phyloP scores from a whole-genome alignment of 2,329 filamentous ascomycete genomes.

The Cladophialophora yegresii region DNA sequence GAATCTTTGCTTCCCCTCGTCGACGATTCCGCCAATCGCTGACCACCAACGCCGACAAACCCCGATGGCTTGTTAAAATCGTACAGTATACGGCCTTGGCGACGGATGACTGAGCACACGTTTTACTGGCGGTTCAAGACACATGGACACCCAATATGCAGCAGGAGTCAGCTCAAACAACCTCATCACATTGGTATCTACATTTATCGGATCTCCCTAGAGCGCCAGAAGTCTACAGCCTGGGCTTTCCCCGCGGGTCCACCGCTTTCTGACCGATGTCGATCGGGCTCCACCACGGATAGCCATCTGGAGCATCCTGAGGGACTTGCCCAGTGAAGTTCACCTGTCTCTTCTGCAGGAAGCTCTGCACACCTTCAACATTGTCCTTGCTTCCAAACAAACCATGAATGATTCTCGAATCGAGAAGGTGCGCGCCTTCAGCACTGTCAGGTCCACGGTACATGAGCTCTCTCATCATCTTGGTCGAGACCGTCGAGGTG shows the following conservation, averaged over 20 bases:
- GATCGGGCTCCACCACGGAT: constrained; percentile 69
- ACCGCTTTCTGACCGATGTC: constrained; percentile 42
- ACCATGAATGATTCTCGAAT: constrained; percentile 51
- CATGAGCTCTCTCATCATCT: constrained; percentile 72
- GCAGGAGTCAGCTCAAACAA: not conserved
- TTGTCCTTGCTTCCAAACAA: constrained; percentile 58
- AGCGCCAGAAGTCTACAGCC: constrained; percentile 10
- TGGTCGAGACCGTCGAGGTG: constrained; percentile 64
- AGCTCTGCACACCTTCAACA: constrained; percentile 67
- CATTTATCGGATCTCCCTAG: not conserved
- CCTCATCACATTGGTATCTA: not conserved
- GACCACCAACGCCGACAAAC: not conserved
- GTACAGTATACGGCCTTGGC: not conserved
- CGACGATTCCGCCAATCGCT: constrained; percentile 25
- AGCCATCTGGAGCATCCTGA: constrained; percentile 59
- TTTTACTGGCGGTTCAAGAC: not conserved
- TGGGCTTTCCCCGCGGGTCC: constrained; percentile 27
- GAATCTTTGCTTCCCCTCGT: constrained; percentile 1
- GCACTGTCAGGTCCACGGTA: constrained; percentile 57
- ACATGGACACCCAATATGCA: not conserved
- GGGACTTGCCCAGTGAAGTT: constrained; percentile 64
- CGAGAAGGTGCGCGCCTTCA: constrained; percentile 70
- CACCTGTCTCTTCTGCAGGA: constrained; percentile 67
- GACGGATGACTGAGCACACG: not conserved
- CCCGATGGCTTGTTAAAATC: constrained; percentile 21